Conservation (phyloP, 148 eudicot genomes). For the Camellia sinensis region DNA sequence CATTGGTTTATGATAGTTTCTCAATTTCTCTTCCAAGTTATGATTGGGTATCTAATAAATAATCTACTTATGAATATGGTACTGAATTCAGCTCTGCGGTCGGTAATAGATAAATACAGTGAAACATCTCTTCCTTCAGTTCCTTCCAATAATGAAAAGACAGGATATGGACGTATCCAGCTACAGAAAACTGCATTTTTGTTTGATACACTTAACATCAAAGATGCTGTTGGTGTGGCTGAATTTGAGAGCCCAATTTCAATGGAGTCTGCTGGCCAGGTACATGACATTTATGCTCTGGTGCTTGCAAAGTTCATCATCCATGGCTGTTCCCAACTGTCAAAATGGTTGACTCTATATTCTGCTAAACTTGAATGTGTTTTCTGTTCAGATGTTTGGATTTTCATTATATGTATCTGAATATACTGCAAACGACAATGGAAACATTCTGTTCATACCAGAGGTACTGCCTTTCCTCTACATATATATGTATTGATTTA, state of each 20-base stretch:
- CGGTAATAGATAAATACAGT: slow-evolving; percentile 55
- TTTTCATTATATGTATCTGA: slow-evolving; percentile 63
- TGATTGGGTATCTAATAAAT: background rate
- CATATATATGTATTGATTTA: background rate
- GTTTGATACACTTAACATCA: slow-evolving; percentile 46
- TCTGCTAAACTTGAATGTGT: slow-evolving; percentile 13
- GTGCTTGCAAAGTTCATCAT: slow-evolving; percentile 6
- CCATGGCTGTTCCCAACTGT: background rate
- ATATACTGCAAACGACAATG: slow-evolving; percentile 40
- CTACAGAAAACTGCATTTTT: slow-evolving; percentile 51
- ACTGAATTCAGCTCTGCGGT: slow-evolving; percentile 61
- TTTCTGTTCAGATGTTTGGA: slow-evolving; percentile 72
- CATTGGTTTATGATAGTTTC: slow-evolving; percentile 9
- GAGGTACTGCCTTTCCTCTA: slow-evolving; percentile 43
- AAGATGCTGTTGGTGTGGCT: slow-evolving; percentile 28
- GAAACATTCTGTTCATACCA: slow-evolving; percentile 57
- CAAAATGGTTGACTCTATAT: background rate
- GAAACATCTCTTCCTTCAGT: slow-evolving; percentile 52
- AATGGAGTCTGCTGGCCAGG: slow-evolving; percentile 93
- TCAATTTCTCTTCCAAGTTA: background rate
- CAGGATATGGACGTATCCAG: slow-evolving; percentile 66
- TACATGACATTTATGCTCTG: slow-evolving; percentile 22
- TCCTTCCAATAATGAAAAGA: slow-evolving; percentile 55
- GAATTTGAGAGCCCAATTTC: slow-evolving; percentile 67
- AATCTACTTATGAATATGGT: slow-evolving; percentile 1